Base-by-base conservation (phyloP, 2,329 filamentous ascomycete species). In the Sarocladium brachiariae region DNA sequence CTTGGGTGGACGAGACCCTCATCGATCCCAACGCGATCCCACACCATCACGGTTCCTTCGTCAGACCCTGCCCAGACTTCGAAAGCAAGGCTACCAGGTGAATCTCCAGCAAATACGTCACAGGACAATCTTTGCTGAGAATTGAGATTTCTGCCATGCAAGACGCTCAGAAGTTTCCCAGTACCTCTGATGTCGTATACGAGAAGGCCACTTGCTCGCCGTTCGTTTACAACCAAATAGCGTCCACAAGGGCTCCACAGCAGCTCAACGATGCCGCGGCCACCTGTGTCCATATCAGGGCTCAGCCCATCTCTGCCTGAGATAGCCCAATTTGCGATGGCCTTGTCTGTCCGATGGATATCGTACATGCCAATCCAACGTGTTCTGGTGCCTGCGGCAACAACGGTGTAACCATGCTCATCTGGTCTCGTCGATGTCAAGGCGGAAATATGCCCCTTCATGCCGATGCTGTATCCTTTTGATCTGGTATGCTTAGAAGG, bases 381-480 rank as follows among this genome's bases (percentile, higher is more conserved):
- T 1, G 78, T 83, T 77, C 81, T 81, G 0, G 81, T 84, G 8
- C 81, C 82, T 1, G 81, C 81, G 0, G 80, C 81, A 30, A 84
- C 55, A 24, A 84, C 63, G 25, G 64, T 61, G 6, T 58, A 56
- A 2, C 60, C 62, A 23, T 62, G 59, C 18, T 60, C 59, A 33
- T 65, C 63, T 0, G 62, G 54, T 0, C 68, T 69, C 50, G 76
- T 76, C 2, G 71, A 63, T n/a, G 73, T 68, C 0, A 85, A 66
- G 0, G 80, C 70, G 1, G 81, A 78, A 0, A 84, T 73, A 21
- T 73, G 77, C 4, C 82, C 81, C 51, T 80, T 79, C 75, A 85
- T 83, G 39, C 81, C 81, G 7, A 84, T 74, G 33, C 80, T 79
- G 51, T 75, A 74, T 27, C 80, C 79, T 62, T 83, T 83, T 51